phyloP scores from a whole-genome alignment of 2,329 filamentous ascomycete genomes.

The Emydomyces testavorans region DNA sequence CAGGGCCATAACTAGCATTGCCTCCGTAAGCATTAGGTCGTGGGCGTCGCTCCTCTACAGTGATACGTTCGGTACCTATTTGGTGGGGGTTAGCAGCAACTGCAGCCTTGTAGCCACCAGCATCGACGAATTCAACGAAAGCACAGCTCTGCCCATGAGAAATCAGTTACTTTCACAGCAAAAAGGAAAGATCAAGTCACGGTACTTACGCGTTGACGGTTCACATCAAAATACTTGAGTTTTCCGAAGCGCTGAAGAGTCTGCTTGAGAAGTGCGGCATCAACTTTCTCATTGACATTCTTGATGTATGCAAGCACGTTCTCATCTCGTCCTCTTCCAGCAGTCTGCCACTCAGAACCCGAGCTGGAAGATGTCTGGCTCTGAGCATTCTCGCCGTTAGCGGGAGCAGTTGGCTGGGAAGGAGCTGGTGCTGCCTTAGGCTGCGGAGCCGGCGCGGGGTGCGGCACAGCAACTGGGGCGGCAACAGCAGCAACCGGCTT shows the following conservation, averaged over 20 bases:
- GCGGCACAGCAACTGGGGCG: slow-evolving; percentile 22
- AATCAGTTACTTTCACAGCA: slow-evolving; percentile 14
- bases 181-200: not conserved
- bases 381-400: slow-evolving; percentile 44
- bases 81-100: slow-evolving; percentile 73
- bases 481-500: slow-evolving; percentile 29
- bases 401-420: slow-evolving; percentile 28
- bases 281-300: slow-evolving; percentile 83
- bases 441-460: slow-evolving; percentile 24
- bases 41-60: slow-evolving; percentile 78
- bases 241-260: slow-evolving; percentile 59
- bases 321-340: slow-evolving; percentile 60
- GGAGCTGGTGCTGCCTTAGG: slow-evolving; percentile 27
- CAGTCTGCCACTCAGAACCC: slow-evolving; percentile 74
- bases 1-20: slow-evolving; percentile 45
- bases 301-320: slow-evolving; percentile 84
- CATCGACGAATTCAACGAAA: slow-evolving; percentile 82
- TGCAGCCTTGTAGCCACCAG: slow-evolving; percentile 72
- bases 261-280: slow-evolving; percentile 58
- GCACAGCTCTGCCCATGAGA: slow-evolving; percentile 64
- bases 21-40: slow-evolving; percentile 60
- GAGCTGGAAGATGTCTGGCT: slow-evolving; percentile 71
- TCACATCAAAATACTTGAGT: slow-evolving; percentile 53
- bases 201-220: slow-evolving; percentile 58
- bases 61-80: slow-evolving; percentile 69